Evolutionary conservation across 2,329 filamentous ascomycete species (phyloP), one percentile per base, ranked within the genome.

Genomic region (Penicillium palitans): DNA sequence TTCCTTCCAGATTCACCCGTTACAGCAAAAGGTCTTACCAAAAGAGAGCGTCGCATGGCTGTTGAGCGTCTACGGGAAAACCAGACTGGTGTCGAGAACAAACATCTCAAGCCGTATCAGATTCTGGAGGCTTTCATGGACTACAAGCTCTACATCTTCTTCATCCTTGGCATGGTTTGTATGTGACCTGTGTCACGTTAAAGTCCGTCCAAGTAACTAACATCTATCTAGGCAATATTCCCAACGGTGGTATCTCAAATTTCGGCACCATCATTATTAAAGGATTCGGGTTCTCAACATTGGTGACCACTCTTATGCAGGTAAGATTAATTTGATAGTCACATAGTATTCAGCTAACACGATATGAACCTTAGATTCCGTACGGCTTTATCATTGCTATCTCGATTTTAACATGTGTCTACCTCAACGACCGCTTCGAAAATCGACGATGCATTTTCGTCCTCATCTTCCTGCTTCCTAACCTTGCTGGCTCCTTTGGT

Each of bases 181-280:
- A 64, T 21, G 70, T 61, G 19, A 24, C 31, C 15, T 13, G 12
- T 33, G 2, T 5, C 2, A 9, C 3, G 3, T 10, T 9, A 1
- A 2, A 12, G 7, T 21, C 13, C 0, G 2, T 6, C 27, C 8
- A 9, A 33, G 4, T 4, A 24, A 25, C 29, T 59, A 21, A 56
- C 29, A 2, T 13, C 25, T 15, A 4, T 2, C 19, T 33, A 58
- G 76, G 75, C 58, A 85, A 84, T 60, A 72, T 79, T 10, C 76
- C 77, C 12, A 87, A 86, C 55, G 84, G 83, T 4, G 84, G 84
- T 15, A 83, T 86, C 49, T 79, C 78, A 0, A 86, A 84, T 57
- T 87, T 86, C 61, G 82, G 82, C 51, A 85, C 83, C 0, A 74
- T 86, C 49, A 83, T 87, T 50, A 85, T 86, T 62, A 70, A 84